Base-by-base conservation (phyloP, 768 basidiomycete species). In the Lepiota brunneoincarnata region DNA sequence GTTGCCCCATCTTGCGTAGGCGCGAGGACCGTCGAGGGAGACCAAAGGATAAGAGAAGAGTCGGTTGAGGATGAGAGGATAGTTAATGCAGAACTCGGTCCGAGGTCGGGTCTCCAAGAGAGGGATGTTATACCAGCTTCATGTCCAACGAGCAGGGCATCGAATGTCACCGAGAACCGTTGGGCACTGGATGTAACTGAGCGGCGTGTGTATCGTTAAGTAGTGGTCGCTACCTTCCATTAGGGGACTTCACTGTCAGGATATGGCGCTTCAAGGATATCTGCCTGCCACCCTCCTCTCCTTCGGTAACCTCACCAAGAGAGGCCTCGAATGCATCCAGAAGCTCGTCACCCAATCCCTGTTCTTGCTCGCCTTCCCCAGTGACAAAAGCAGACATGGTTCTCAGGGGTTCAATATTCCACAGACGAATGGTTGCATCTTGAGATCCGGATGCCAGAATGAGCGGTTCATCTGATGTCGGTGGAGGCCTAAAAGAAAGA, bases 31-130 rank as follows among this genome's bases (percentile, higher is more conserved):
- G 76, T 70, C 0, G 91, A 85, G 1, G 92, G 91, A 2, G 89
- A 86, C 97, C 97, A 99, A 49, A 98, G 70, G 56, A 98, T 98
- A 23, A 98, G 67, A 6, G 95, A 98, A 17, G 95, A 96, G 69
- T 99, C 97, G 1, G 91, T 88, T 0, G 97, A 96, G 4, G 93
- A 89, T 10, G 94, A 95, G n/a, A 98, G 75, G 5, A 98, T 78
- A 0, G 82, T 85, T 3, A 77, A 77, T 1, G 61, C 59, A 11
- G 70, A 63, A 5, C 58, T 28, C 1, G 59, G 41, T 6, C 56
- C 34, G 12, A 51, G 36, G 20, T 64, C 63, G 1, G 87, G 83
- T 10, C 86, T 77, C 93, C 95, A 99, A 31, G 84, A 74, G n/a
- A 98, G 67, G 28, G 87, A 89, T 0, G 96, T 97, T 23, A 99